A percentile compares a stretch with the other conserved stretches of the same genome.
phyloP scores from a whole-genome alignment of 805 yeast species.

The Teunomyces lycoperdinae region DNA sequence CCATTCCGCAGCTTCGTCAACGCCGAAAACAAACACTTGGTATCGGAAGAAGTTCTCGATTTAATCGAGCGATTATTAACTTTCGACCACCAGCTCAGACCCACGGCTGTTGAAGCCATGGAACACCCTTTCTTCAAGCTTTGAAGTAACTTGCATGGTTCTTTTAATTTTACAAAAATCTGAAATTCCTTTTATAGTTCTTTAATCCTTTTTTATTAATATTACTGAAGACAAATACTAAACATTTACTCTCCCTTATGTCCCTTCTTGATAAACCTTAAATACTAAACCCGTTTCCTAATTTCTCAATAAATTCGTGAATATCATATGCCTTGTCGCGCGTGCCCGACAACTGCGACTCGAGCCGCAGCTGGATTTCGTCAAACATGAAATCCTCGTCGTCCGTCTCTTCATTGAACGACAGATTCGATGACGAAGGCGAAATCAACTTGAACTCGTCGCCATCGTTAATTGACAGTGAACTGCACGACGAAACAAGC shows the following conservation, averaged over 20 bases:
- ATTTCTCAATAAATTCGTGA: constrained; percentile 17
- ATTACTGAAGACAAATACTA: not conserved
- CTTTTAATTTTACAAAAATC: not conserved
- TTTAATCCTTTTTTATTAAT: constrained; percentile 1
- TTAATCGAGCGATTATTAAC: constrained; percentile 75
- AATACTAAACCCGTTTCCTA: constrained; percentile 21
- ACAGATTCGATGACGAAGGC: constrained; percentile 7
- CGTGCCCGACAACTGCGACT: constrained; percentile 21
- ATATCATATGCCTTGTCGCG: constrained; percentile 25
- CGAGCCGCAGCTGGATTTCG: constrained; percentile 19
- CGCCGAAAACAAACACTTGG: constrained; percentile 64
- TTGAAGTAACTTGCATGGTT: not conserved
- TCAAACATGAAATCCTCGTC: constrained; percentile 26
- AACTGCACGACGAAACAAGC: constrained; percentile 3
- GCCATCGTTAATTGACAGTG: constrained; percentile 7
- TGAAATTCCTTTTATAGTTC: not conserved
- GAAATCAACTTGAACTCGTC: constrained; percentile 8
- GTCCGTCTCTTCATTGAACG: constrained; percentile 8
- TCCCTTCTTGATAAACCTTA: not conserved
- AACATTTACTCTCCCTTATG: no score
- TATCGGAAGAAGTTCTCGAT: constrained; percentile 68
- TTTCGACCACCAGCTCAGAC: constrained; percentile 85
- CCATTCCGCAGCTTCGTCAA: constrained; percentile 85
- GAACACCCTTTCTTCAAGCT: constrained; percentile 49
- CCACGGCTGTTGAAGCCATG: constrained; percentile 89